A percentile compares a stretch with the other conserved stretches of the same genome.
Conservation (phyloP, 2,329 filamentous ascomycete genomes). For the Aspergillus unguis region DNA sequence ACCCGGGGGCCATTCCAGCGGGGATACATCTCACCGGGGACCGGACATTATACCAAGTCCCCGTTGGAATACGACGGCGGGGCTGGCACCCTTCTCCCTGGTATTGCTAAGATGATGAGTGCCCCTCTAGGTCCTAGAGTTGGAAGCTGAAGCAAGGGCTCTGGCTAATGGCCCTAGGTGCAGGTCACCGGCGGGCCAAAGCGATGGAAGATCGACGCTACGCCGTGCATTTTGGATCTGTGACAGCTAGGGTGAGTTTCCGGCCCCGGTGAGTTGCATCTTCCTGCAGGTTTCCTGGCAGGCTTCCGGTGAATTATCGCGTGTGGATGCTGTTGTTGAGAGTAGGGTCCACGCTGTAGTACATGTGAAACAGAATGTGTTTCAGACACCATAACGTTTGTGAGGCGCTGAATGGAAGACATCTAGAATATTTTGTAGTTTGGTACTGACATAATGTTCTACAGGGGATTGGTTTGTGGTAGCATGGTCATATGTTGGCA, state of each 20-base stretch:
- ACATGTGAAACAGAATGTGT: background rate
- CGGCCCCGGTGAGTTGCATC: background rate
- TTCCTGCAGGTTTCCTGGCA: too few species aligned
- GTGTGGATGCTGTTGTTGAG: background rate
- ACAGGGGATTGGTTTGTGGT: too few species aligned
- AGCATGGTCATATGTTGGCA: too few species aligned
- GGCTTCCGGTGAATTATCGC: background rate
- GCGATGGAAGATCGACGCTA: background rate
- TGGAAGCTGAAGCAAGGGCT: background rate
- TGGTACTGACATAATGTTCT: too few species aligned
- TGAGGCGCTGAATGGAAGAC: too few species aligned
- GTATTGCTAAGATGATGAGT: background rate
- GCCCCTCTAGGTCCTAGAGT: too few species aligned
- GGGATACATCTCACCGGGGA: too few species aligned
- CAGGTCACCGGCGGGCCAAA: background rate
- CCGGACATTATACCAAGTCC: too few species aligned
- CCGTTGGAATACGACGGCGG: too few species aligned
- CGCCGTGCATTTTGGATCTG: background rate
- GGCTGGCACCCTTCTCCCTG: too few species aligned
- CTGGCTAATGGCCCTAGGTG: background rate
- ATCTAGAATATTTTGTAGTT: too few species aligned
- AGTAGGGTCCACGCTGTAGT: background rate
- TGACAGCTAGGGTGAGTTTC: background rate
- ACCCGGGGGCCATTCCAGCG: too few species aligned
- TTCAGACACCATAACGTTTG: background rate